Evolutionary conservation across 1,139 yeast genomes (phyloP).

Genomic region (Yamadazyma buinensis): DNA sequence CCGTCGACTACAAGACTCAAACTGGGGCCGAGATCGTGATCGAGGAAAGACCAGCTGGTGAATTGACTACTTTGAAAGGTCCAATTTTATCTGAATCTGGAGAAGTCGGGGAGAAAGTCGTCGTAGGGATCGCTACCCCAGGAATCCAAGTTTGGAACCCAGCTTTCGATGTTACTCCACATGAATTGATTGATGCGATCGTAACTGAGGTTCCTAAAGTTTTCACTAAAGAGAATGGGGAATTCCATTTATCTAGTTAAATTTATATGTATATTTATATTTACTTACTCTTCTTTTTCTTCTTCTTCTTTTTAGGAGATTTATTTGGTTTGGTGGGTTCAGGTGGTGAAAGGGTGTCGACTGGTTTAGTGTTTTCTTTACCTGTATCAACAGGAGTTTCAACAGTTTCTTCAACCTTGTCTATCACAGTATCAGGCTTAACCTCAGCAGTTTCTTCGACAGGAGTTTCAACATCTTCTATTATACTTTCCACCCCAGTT

Average conservation of each 20-base stretch:
- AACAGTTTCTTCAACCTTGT: not conserved
- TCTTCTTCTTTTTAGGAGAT: not conserved
- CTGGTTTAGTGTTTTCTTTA: no score
- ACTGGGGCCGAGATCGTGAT: conserved; percentile 74
- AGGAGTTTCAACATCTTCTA: not conserved
- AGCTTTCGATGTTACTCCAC: conserved; percentile 91
- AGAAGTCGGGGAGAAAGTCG: conserved; percentile 39
- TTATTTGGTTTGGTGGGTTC: no score
- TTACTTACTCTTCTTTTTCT: conserved; percentile 1
- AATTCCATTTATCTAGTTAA: conserved; percentile 36
- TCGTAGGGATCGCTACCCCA: conserved; percentile 82
- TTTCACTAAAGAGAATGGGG: conserved; percentile 33
- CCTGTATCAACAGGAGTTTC: no score
- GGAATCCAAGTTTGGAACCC: conserved; percentile 93
- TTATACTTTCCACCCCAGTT: no score
- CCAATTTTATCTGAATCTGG: conserved; percentile 36
- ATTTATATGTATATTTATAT: conserved; percentile 3
- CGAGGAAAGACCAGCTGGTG: conserved; percentile 82
- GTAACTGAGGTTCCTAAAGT: conserved; percentile 73
- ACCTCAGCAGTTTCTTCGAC: not conserved
- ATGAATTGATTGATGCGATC: conserved; percentile 75
- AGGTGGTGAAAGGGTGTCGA: no score
- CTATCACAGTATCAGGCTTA: not conserved
- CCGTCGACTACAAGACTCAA: conserved; percentile 67
- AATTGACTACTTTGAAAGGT: conserved; percentile 75